Evolutionary conservation across 768 basidiomycete genomes (phyloP), one percentile per base, ranked within the genome.

Genomic region (Boletus insuetus): DNA sequence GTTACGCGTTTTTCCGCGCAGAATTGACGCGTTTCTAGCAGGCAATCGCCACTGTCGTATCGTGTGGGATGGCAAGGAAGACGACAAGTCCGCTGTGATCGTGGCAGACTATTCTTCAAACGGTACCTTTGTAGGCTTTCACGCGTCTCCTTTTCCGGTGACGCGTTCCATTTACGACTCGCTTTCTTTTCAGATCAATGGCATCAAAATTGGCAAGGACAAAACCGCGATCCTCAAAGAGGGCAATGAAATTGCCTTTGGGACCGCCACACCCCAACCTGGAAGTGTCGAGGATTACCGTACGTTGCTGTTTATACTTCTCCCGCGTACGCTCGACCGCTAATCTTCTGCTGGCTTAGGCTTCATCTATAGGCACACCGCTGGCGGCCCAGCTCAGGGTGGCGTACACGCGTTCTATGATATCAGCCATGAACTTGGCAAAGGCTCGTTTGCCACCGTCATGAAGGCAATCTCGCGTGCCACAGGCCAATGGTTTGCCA

Each of bases 371-470:
- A 82, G 88, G 11, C 83, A 86, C 59, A 76, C 79, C 12, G 84
- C 85, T 7, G 73, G 67, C 29, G 78, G 80, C 0, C 72, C 74
- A 14, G 75, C 80, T 0, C 71, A 70, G 20, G 76, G 75, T 5
- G 86, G 85, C 4, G 70, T 91, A 11, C 82, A 86, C 64, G 80
- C 80, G 1, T 73, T 76, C 51, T 91, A 91, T 67, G 88, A 90
- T 58, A 64, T 90, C 38, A 75, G 78, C 32, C 69, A 75, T 48
- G 86, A 90, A 69, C 82, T 98, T 4, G 96, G 96, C 50, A 87
- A 86, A 62, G 96, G 96, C 10, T 86, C 91, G 3, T 98, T 97
- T 67, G 96, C 94, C 5, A 87, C 87, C 11, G 96, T 98, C 19
- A 82, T 86, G 75, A 90, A 88, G 68, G 94, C 91, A 2, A 76